These are phyloP conservation scores for Guyanaporus albipodus DNA, from an alignment of 768 basidiomycete species.

Conservation along the genomic window DNA sequence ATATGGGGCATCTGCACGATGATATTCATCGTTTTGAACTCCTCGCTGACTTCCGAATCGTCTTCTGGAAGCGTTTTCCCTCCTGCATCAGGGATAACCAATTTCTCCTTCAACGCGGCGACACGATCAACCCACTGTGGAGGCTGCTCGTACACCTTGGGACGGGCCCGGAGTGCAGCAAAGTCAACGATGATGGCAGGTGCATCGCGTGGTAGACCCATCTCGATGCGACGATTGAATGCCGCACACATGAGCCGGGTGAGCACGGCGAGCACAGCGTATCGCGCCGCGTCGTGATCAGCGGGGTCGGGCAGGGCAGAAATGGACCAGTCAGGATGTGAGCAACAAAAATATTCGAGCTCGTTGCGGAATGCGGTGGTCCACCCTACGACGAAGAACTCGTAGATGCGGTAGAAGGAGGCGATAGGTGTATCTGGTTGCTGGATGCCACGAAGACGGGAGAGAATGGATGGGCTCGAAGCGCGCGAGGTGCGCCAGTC, in stretches of 20 bases:
- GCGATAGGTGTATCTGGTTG: constrained; percentile 3
- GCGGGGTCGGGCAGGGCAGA: constrained; percentile 1
- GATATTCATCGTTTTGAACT: constrained; percentile 9
- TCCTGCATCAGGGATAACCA: constrained; percentile 3
- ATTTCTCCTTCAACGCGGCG: neutral
- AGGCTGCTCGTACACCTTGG: constrained; percentile 6
- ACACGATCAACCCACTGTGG: constrained; percentile 1
- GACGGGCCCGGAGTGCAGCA: constrained; percentile 7
- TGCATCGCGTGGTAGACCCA: constrained; percentile 6
- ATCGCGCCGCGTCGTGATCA: constrained; percentile 3
- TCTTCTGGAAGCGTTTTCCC: neutral
- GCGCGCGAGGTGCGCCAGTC: constrained; percentile 5
- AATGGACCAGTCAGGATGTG: constrained; percentile 5
- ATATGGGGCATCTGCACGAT: constrained; percentile 11
- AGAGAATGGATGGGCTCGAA: neutral
- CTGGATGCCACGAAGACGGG: neutral
- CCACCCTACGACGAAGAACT: constrained; percentile 9
- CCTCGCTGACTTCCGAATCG: constrained; percentile 5
- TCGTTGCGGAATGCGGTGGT: constrained; percentile 12
- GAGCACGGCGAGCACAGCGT: constrained; percentile 3
- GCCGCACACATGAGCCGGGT: constrained; percentile 9
- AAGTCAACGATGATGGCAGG: constrained; percentile 10
- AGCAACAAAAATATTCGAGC: constrained; percentile 9
- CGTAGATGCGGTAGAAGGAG: constrained; percentile 8
- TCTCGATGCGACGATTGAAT: constrained; percentile 12